phyloP scores from a whole-genome alignment of 768 basidiomycete species.

The Tricholoma furcatifolium region DNA sequence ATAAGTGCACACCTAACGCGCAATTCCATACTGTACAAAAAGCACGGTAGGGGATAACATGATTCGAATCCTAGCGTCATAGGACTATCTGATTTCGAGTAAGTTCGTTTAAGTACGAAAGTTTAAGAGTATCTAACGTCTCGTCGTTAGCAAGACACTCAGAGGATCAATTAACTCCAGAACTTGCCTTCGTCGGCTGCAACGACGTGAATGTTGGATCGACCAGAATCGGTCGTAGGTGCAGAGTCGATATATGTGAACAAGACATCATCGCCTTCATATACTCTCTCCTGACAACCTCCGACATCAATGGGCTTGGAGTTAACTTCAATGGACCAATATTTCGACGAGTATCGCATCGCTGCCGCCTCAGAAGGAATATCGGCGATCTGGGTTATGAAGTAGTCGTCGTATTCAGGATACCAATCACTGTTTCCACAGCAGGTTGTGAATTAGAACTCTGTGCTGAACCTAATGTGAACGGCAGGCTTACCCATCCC shows the following conservation, averaged over 20 bases:
- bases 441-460: slow-evolving; percentile 3
- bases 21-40: no score
- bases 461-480: neutral
- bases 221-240: no score
- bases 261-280: slow-evolving; percentile 9
- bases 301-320: slow-evolving; percentile 5
- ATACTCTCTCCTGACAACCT: slow-evolving; percentile 14
- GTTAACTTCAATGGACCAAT: slow-evolving; percentile 12
- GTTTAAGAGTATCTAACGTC: no score
- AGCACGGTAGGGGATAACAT: no score
- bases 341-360: slow-evolving; percentile 16
- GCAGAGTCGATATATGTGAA: slow-evolving; percentile 8
- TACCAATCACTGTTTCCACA: slow-evolving; percentile 27
- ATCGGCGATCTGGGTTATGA: slow-evolving; percentile 37
- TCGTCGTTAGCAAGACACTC: no score
- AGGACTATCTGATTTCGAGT: no score
- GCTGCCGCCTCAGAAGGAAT: slow-evolving; percentile 20
- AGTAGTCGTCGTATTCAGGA: slow-evolving; percentile 39
- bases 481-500: slow-evolving; percentile 32
- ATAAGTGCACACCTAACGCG: no score
- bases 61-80: no score
- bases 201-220: no score
- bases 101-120: no score
- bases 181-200: no score
- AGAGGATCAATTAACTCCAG: no score